Base-by-base conservation (phyloP, 2,329 filamentous ascomycete species). In the Diaporthe caulivora region DNA sequence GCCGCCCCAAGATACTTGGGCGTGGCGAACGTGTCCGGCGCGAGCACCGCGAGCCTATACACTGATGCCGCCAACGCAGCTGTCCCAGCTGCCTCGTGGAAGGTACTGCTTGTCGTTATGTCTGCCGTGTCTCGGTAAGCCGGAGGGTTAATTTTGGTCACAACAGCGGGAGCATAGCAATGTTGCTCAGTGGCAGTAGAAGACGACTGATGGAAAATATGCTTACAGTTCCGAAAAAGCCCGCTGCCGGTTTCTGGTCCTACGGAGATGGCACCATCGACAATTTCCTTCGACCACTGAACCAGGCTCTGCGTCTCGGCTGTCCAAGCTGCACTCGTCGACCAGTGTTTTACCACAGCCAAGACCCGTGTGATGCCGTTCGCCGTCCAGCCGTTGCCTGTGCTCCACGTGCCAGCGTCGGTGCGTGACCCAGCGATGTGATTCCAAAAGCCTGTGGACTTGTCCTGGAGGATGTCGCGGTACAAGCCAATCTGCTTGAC, bases 321-420 rank as follows among this genome's bases (percentile, higher is more conserved):
- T 2, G 54, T 37, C 54, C 54, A 37, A 9, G 18, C 54, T 11
- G 54, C 21, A 18, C 54, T 57, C 54, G 54, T 57, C 29, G 21
- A 31, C 54, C 54, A 57, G 54, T 57, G 54, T 18, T 37, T 57
- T 3, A 57, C 54, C 18, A 18, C 37, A 18, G 54, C 54, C 3
- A 57, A 18, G 54, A 57, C 54, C 31, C 54, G 54, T 31, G 54
- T 11, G 54, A 57, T 57, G 29, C 54, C 54, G 31, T 57, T 57
- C 9, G 54, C 11, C 18, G 54, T 13, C 54, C 54, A 57, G 31
- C 54, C 54, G 18, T 57, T 57, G 18, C 54, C 54, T 10, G 54
- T 57, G 54, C 54, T 57, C 54, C 54, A 57, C 29, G 54, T 57
- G 9, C 54, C 54, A 18, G 54, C 54, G 11, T 57, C 54, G 31